A percentile compares a stretch with the other conserved stretches of the same genome.
Conservation (phyloP, 1,139 yeast species). For the Suhomyces guaymorum region DNA sequence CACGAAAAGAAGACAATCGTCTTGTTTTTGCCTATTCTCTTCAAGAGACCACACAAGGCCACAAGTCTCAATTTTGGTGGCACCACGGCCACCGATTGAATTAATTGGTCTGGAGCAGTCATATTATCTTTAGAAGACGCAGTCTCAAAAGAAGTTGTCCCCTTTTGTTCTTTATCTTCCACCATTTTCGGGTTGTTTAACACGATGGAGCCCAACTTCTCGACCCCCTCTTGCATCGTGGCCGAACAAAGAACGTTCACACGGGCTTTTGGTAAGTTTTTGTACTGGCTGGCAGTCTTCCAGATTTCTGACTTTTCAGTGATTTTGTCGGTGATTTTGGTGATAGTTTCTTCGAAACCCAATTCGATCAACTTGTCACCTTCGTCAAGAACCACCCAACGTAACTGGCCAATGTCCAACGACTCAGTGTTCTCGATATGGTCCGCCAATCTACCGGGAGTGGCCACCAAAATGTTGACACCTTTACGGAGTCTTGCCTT, state of each 20-base stretch:
- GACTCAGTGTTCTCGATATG: slow-evolving; percentile 84
- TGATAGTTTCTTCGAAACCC: slow-evolving; percentile 92
- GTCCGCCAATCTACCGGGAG: slow-evolving; percentile 90
- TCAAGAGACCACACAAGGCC: slow-evolving; percentile 67
- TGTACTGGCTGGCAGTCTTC: slow-evolving; percentile 42
- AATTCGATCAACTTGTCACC: slow-evolving; percentile 94
- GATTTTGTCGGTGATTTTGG: slow-evolving; percentile 66
- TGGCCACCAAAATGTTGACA: slow-evolving; percentile 82
- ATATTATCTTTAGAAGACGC: slow-evolving; percentile 31
- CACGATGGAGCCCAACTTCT: slow-evolving; percentile 76
- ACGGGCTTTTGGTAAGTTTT: slow-evolving; percentile 65
- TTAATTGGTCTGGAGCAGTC: slow-evolving; percentile 86
- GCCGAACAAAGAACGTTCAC: slow-evolving; percentile 91
- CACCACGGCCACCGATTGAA: slow-evolving; percentile 74
- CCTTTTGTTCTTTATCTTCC: slow-evolving; percentile 23
- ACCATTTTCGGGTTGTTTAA: slow-evolving; percentile 72
- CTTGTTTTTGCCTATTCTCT: slow-evolving; percentile 46
- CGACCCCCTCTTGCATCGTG: slow-evolving; percentile 79
- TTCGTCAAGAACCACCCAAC: slow-evolving; percentile 89
- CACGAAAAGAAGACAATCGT: slow-evolving; percentile 90
- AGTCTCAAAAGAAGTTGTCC: slow-evolving; percentile 42
- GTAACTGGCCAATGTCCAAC: slow-evolving; percentile 66
- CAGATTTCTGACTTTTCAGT: slow-evolving; percentile 45
- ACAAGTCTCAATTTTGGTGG: slow-evolving; percentile 92
- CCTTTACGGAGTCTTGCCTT: slow-evolving; percentile 90